Evolutionary conservation across 176 grass and related monocot genomes (phyloP), one percentile per base, ranked within the genome.

Genomic region (Thinopyrum elongatum): DNA sequence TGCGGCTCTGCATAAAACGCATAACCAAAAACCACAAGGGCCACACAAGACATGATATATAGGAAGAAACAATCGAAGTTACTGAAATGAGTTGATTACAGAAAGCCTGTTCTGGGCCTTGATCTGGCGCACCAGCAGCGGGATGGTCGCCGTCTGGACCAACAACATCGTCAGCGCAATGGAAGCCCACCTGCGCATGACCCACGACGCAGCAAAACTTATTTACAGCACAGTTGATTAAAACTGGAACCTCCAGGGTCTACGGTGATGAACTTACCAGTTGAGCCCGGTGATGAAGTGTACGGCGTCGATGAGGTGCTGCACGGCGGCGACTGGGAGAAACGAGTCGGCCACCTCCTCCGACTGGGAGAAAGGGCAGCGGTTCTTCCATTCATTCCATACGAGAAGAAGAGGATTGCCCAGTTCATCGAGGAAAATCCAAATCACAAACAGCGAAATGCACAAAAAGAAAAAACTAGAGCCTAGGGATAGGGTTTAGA

Each of bases 271-370:
- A 49, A 16, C 3, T 66, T 90, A 95, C 97, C 94, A 95, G 70
- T 98, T 98, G 74, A 95, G 82, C 21, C 90, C 94, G 17, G 90
- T 91, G 85, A 95, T 76, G 34, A 81, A 84, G 14, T 95, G 92
- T 8, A 95, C 79, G 10, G 70, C 73, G 58, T 95, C 90, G 16
- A 98, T 82, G 74, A 95, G 78, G 77, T 95, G 44, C 82, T 95
- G 97, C 73, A 94, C 88, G 0, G 90, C 93, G 0, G 92, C 93
- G 19, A 94, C 90, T 0, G 92, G 84, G 29, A 82, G 81, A 34
- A 91, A 92, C 39, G 90, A 94, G 38, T 94, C 90, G 1, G 79
- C 90, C 19, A 94, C 93, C 86, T 98, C 93, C 30, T 93, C 96
- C 0, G 55, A 29, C 27, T n/a, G n/a, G n/a, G n/a, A n/a, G 41